Evolutionary conservation across 106 monocot genomes (phyloP).

Genomic region (Cymbidium sinense): DNA sequence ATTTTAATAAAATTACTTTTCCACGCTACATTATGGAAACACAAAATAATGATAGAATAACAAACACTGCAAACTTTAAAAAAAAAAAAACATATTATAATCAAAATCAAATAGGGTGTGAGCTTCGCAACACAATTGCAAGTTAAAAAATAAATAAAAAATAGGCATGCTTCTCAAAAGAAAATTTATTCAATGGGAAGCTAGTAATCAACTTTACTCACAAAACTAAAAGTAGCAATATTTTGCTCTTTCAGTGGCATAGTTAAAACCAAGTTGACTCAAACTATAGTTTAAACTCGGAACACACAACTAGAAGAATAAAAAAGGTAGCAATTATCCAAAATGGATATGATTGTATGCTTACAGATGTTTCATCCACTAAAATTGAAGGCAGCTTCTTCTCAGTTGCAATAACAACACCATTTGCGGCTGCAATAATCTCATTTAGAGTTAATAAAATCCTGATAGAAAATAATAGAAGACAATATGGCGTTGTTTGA

Average conservation of each 20-base stretch:
- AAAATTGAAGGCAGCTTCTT: conserved; percentile 97
- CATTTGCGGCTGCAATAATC: conserved; percentile 72
- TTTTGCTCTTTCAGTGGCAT: background rate
- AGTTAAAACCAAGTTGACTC: background rate
- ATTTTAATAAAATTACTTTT: background rate
- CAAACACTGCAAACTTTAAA: background rate
- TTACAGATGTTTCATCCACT: conserved; percentile 94
- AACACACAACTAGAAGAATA: background rate
- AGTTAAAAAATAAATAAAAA: background rate
- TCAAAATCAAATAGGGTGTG: too few relatives aligned
- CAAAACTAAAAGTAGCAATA: background rate
- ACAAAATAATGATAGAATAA: background rate
- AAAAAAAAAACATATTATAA: background rate
- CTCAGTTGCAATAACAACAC: conserved; percentile 94
- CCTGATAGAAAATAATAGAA: background rate
- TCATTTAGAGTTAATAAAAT: background rate
- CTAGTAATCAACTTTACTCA: background rate
- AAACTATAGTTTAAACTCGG: background rate
- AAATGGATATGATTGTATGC: conserved; percentile 12
- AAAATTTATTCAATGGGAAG: background rate
- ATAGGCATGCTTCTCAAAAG: background rate
- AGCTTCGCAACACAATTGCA: background rate
- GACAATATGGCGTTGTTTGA: background rate
- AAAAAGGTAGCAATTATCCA: background rate
- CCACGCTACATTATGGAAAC: background rate